Evolutionary conservation across 139 green algal genomes (phyloP).

Genomic region (Micractinium sp.): DNA sequence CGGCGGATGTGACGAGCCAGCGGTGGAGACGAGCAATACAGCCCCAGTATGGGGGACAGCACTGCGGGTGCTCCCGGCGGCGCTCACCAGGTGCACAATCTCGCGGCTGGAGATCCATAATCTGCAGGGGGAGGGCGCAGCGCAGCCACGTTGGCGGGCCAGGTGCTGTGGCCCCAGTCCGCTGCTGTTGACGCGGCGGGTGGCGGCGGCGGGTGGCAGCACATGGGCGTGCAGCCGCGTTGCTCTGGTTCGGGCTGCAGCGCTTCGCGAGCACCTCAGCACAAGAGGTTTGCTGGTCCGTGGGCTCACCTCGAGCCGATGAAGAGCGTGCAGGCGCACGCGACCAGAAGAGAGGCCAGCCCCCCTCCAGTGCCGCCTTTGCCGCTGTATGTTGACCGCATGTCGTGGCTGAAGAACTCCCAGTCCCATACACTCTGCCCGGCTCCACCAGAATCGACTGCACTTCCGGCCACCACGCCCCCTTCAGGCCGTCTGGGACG

Average conservation of each 20-base stretch:
- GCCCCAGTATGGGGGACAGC: neutral
- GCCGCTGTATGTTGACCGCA: neutral
- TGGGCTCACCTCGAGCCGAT: neutral
- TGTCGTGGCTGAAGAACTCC: neutral
- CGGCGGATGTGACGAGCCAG: neutral
- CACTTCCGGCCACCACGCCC: too few relatives aligned
- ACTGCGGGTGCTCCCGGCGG: neutral
- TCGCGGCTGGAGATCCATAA: slow-evolving; percentile 49
- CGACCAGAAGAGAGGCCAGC: neutral
- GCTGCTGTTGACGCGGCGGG: neutral
- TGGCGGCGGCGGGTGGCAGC: neutral
- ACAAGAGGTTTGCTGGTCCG: neutral
- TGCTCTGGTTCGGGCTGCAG: too few relatives aligned
- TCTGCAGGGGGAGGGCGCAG: slow-evolving; percentile 15
- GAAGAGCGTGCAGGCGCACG: neutral
- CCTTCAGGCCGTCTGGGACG: too few relatives aligned
- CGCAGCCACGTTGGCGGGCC: neutral
- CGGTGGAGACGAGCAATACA: neutral
- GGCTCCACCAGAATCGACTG: too few relatives aligned
- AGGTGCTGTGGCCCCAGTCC: neutral
- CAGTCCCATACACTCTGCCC: too few relatives aligned
- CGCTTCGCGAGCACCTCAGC: neutral
- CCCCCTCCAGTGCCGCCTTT: neutral
- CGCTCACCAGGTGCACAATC: slow-evolving; percentile 28
- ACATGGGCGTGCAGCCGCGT: too few relatives aligned